Evolutionary conservation across 352 stramenopile genomes (phyloP).

Genomic region (Phytophthora agathidicida): DNA sequence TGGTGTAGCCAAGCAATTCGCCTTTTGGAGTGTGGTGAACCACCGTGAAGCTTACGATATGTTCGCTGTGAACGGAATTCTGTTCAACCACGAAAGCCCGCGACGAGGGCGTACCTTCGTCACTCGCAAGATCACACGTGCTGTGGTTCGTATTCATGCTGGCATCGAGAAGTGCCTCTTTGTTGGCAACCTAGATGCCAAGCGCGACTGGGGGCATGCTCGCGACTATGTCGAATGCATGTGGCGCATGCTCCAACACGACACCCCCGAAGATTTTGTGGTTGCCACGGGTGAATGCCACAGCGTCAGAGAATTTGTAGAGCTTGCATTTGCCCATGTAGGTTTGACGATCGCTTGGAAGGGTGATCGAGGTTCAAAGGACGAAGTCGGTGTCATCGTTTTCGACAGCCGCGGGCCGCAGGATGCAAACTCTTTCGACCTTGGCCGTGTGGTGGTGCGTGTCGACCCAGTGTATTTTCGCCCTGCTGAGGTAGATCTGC

Average conservation of each 20-base stretch:
- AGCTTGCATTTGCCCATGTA: slow-evolving; percentile 94
- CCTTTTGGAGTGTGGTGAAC: slow-evolving; percentile 99
- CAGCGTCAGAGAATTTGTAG: slow-evolving; percentile 98
- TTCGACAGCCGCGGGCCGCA: slow-evolving; percentile 17
- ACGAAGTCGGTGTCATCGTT: slow-evolving; percentile 94
- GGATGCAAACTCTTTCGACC: slow-evolving; percentile 42
- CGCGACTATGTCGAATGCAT: slow-evolving; percentile 99
- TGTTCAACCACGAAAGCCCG: slow-evolving; percentile 99
- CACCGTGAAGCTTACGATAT: slow-evolving; percentile 98
- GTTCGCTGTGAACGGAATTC: slow-evolving; percentile 97
- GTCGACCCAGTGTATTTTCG: slow-evolving; percentile 98
- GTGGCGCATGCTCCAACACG: slow-evolving; percentile 98
- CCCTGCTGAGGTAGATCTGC: slow-evolving; percentile 97
- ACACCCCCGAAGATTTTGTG: slow-evolving; percentile 77
- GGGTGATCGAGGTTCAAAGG: slow-evolving; percentile 84
- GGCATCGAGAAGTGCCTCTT: slow-evolving; percentile 95
- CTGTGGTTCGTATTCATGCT: slow-evolving; percentile 93
- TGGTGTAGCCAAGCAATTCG: slow-evolving; percentile 98
- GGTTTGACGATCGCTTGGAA: slow-evolving; percentile 94
- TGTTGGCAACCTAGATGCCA: slow-evolving; percentile 97
- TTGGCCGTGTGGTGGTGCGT: slow-evolving; percentile 91
- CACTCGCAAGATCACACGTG: slow-evolving; percentile 98
- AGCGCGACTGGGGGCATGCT: slow-evolving; percentile 99
- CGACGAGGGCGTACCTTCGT: slow-evolving; percentile 98
- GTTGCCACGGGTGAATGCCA: slow-evolving; percentile 96